Percentiles rank a stretch among this genome's conserved stretches.
phyloP scores from a whole-genome alignment of 306 rosid species.

The Hylodesmum podocarpum region DNA sequence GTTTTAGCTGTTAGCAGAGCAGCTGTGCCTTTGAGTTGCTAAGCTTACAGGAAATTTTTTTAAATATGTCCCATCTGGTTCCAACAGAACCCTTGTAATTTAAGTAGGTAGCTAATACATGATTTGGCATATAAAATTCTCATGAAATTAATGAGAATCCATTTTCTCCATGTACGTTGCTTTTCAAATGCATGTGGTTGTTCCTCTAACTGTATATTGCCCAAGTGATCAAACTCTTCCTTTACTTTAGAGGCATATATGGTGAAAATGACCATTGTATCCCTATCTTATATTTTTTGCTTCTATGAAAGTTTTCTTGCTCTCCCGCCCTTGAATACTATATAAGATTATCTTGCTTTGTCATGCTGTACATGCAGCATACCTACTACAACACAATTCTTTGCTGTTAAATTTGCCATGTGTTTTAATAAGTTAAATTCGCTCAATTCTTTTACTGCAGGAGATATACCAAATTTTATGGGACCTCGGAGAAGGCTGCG shows the following conservation, averaged over 20 bases:
- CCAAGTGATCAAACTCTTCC: neutral
- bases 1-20: neutral
- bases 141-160: neutral
- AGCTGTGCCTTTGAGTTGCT: conserved; percentile 3
- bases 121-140: neutral
- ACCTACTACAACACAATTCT: neutral
- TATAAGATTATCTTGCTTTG: neutral
- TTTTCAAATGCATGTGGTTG: conserved; percentile 1
- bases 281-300: neutral
- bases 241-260: conserved; percentile 4
- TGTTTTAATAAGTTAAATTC: conserved; percentile 9
- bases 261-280: neutral
- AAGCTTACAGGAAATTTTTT: neutral
- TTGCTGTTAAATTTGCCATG: neutral
- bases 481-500: conserved; percentile 90
- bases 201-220: neutral
- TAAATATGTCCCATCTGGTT: neutral
- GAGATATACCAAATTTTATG: conserved; percentile 96
- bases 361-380: neutral
- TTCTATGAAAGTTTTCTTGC: conserved; percentile 6
- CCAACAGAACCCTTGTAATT: neutral
- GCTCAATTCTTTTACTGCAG: conserved; percentile 50
- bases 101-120: neutral
- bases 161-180: neutral
- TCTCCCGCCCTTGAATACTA: neutral